phyloP scores from a whole-genome alignment of 2,329 filamentous ascomycete species.

The Arthrobotrys pseudoclavata region DNA sequence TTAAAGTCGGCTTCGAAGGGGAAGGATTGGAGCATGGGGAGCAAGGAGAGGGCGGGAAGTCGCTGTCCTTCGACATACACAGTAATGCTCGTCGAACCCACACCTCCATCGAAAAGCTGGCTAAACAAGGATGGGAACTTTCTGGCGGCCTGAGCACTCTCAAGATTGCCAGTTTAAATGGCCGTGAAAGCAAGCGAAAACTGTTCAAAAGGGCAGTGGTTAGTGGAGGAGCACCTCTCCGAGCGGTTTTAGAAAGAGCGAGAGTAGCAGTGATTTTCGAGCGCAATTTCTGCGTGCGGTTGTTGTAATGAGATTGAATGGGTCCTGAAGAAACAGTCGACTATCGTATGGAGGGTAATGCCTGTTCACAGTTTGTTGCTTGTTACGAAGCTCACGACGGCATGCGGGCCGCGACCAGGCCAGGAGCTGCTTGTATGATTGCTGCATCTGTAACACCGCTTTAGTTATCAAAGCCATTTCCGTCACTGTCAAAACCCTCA shows the following conservation, averaged over 20 bases:
- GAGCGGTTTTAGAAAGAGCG: constrained; percentile 25
- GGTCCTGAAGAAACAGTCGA: constrained; percentile 38
- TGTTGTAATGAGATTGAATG: constrained; percentile 32
- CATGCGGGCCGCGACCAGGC: constrained; percentile 30
- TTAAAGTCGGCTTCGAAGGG: constrained; percentile 41
- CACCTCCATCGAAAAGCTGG: constrained; percentile 41
- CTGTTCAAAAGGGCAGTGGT: constrained; percentile 1
- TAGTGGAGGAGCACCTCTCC: constrained; percentile 17
- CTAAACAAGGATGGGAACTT: constrained; percentile 46
- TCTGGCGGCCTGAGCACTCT: constrained; percentile 46
- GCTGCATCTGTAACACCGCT: constrained; percentile 32
- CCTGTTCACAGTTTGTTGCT: constrained; percentile 15
- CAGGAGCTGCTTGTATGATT: constrained; percentile 20
- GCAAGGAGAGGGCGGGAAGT: constrained; percentile 17
- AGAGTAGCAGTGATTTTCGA: constrained; percentile 53
- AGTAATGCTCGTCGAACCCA: constrained; percentile 23
- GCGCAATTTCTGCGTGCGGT: constrained; percentile 32
- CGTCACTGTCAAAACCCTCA: constrained; percentile 37
- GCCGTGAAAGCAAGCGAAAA: constrained; percentile 2
- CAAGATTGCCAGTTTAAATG: constrained; percentile 19
- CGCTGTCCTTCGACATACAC: constrained; percentile 25
- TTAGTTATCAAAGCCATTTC: constrained; percentile 41
- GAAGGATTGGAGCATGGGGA: constrained; percentile 23
- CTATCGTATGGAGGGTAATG: constrained; percentile 35
- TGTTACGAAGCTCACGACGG: constrained; percentile 33